Percentiles rank a stretch among this genome's conserved stretches.
Evolutionary conservation across 2,329 filamentous ascomycete genomes (phyloP).

Genomic region (Nothophaeocryptopus gaeumannii): DNA sequence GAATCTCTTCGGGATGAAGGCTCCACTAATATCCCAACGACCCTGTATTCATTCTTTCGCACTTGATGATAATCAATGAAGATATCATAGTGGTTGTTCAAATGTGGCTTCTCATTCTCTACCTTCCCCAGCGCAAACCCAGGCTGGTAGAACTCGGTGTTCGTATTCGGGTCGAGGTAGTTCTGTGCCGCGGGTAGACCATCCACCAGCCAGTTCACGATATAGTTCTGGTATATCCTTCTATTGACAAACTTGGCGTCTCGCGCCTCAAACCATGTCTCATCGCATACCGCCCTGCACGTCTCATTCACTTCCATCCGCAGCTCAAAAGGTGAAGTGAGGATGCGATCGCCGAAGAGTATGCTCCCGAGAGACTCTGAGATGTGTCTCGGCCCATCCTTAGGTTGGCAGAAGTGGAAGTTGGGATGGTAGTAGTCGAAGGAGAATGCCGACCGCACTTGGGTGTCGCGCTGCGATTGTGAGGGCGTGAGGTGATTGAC

Average conservation of each 20-base stretch:
- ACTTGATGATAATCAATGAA: slow-evolving; percentile 87
- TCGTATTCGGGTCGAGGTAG: slow-evolving; percentile 71
- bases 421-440: slow-evolving; percentile 92
- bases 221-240: slow-evolving; percentile 80
- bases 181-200: slow-evolving; percentile 86
- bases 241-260: slow-evolving; percentile 77
- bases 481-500: slow-evolving; percentile 92
- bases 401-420: slow-evolving; percentile 84
- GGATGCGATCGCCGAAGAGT: slow-evolving; percentile 93
- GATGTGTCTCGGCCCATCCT: slow-evolving; percentile 72
- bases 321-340: slow-evolving; percentile 90
- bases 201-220: slow-evolving; percentile 93
- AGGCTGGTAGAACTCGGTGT: slow-evolving; percentile 81
- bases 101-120: slow-evolving; percentile 55
- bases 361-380: slow-evolving; percentile 93
- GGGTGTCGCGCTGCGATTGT: slow-evolving; percentile 70
- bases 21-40: slow-evolving; percentile 88
- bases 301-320: slow-evolving; percentile 83
- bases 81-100: slow-evolving; percentile 98
- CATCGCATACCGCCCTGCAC: slow-evolving; percentile 75
- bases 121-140: slow-evolving; percentile 72
- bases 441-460: slow-evolving; percentile 86
- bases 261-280: slow-evolving; percentile 62
- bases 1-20: slow-evolving; percentile 68
- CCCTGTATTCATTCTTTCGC: slow-evolving; percentile 68